Evolutionary conservation across 2,329 filamentous ascomycete genomes (phyloP).

Genomic region (Trichoderma brevicompactum): DNA sequence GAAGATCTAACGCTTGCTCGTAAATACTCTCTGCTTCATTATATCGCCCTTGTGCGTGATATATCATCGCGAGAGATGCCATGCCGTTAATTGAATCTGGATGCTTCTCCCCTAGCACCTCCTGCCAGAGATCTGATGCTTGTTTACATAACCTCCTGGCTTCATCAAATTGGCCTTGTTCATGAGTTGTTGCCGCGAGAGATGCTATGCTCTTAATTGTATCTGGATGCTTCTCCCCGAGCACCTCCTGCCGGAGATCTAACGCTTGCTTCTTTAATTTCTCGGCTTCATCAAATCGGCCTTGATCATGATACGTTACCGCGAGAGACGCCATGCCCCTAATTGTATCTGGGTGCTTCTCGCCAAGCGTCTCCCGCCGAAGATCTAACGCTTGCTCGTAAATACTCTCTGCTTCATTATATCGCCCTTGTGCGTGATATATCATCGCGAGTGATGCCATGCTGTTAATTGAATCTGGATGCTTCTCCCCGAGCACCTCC

Average conservation of each 20-base stretch:
- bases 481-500: conserved; percentile 10
- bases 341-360: conserved; percentile 32
- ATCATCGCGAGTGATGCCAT: conserved; percentile 24
- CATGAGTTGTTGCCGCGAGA: too few relatives aligned
- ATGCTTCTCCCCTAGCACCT: too few relatives aligned
- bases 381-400: background rate
- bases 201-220: too few relatives aligned
- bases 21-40: too few relatives aligned
- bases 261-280: conserved; percentile 27
- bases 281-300: too few relatives aligned
- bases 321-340: conserved; percentile 1
- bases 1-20: background rate
- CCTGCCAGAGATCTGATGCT: too few relatives aligned
- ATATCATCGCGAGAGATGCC: too few relatives aligned
- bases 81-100: too few relatives aligned
- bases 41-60: too few relatives aligned
- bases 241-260: conserved; percentile 29
- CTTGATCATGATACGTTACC: too few relatives aligned
- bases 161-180: too few relatives aligned
- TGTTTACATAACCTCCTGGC: too few relatives aligned
- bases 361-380: conserved; percentile 32
- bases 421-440: conserved; percentile 34
- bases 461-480: conserved; percentile 9
- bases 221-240: conserved; percentile 36
- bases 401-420: conserved; percentile 32